phyloP scores from a whole-genome alignment of 2,329 filamentous ascomycete genomes.

The Ophiocordyceps sinensis region DNA sequence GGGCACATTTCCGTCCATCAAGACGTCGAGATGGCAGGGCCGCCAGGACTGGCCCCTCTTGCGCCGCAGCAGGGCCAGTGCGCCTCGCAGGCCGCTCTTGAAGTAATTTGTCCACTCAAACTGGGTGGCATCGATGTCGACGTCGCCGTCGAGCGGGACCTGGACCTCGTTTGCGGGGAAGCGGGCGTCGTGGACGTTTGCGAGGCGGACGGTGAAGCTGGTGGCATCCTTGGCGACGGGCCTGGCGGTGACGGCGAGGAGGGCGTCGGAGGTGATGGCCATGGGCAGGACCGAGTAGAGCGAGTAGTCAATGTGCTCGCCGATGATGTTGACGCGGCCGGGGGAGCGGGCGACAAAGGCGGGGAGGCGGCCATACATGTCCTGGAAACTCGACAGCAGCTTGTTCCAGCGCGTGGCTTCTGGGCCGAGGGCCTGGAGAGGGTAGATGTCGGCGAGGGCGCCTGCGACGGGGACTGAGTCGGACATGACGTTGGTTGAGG shows the following conservation, averaged over 20 bases:
- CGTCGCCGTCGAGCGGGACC: constrained; percentile 43
- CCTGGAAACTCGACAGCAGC: constrained; percentile 57
- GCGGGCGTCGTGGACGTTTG: constrained; percentile 62
- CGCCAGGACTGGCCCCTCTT: constrained; percentile 46
- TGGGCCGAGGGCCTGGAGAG: constrained; percentile 49
- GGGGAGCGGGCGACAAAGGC: constrained; percentile 82
- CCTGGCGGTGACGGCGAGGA: constrained; percentile 61
- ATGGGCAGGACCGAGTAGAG: constrained; percentile 93
- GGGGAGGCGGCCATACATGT: constrained; percentile 53
- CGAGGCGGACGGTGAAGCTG: constrained; percentile 56
- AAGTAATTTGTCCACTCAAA: constrained; percentile 99
- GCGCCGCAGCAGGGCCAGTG: constrained; percentile 60
- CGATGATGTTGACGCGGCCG: constrained; percentile 93
- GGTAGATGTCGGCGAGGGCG: constrained; percentile 72
- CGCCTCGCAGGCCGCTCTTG: constrained; percentile 77
- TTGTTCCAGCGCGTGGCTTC: constrained; percentile 64
- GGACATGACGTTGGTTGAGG: constrained; percentile 23
- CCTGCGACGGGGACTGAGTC: constrained; percentile 57
- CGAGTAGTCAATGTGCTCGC: constrained; percentile 98
- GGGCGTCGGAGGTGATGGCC: constrained; percentile 81
- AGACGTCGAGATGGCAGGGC: constrained; percentile 64
- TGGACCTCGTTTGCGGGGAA: constrained; percentile 66
- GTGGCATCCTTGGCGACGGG: constrained; percentile 32
- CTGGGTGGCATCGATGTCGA: constrained; percentile 72
- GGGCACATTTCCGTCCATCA: constrained; percentile 86